A percentile compares a stretch with the other conserved stretches of the same genome.
Evolutionary conservation across 345 rosid species (phyloP).

Genomic region (Eucalyptus urophylla): DNA sequence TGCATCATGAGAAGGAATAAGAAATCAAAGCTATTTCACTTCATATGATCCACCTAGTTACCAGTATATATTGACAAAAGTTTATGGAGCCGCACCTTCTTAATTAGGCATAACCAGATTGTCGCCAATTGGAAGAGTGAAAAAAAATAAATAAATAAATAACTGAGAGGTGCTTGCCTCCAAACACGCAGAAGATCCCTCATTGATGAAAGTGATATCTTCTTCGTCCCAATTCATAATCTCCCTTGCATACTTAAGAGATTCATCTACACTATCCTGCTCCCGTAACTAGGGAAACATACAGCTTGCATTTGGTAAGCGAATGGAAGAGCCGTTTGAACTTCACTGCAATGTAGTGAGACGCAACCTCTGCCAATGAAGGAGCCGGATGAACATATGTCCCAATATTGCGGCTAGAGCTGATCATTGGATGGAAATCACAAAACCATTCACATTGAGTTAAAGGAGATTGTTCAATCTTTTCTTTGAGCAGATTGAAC

Average conservation of each 20-base stretch:
- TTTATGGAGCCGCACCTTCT: not conserved
- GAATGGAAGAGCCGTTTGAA: constrained; percentile 56
- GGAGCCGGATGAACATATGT: constrained; percentile 16
- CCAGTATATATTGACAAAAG: not conserved
- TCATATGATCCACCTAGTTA: not conserved
- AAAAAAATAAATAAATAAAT: not conserved
- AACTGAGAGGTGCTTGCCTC: constrained; percentile 40
- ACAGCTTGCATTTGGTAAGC: constrained; percentile 49
- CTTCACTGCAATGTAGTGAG: constrained; percentile 55
- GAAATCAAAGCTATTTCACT: not conserved
- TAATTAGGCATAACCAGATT: not conserved
- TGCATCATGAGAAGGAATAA: not conserved
- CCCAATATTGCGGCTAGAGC: constrained; percentile 21
- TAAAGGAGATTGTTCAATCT: constrained; percentile 46
- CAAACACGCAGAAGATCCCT: constrained; percentile 29
- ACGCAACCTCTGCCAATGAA: constrained; percentile 57
- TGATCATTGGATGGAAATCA: constrained; percentile 61
- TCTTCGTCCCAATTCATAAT: constrained; percentile 52
- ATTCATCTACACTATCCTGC: constrained; percentile 48
- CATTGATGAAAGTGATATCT: constrained; percentile 10
- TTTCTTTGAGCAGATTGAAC: constrained; percentile 65
- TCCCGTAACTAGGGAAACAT: constrained; percentile 42
- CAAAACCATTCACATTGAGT: constrained; percentile 68
- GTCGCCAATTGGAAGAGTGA: not conserved
- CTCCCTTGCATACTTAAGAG: constrained; percentile 53